Evolutionary conservation across 805 yeast genomes (phyloP).

Genomic region (Teunomyces kruisii): DNA sequence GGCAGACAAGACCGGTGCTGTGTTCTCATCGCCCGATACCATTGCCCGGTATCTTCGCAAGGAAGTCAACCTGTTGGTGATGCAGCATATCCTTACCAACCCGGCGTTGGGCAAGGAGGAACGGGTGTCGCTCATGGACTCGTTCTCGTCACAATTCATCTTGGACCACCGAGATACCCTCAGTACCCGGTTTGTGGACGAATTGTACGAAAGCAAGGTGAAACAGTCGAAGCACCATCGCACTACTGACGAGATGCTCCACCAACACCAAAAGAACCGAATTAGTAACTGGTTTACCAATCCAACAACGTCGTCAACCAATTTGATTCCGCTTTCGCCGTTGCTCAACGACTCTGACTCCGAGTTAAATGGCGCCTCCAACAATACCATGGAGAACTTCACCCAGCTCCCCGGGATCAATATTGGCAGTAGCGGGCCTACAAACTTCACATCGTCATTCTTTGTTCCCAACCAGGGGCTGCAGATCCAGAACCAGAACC

Average conservation of each 20-base stretch:
- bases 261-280: not conserved
- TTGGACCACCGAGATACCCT: conserved; percentile 12
- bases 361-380: conserved; percentile 10
- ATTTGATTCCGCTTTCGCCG: conserved; percentile 31
- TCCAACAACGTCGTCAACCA: conserved; percentile 6
- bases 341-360: conserved; percentile 25
- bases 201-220: conserved; percentile 2
- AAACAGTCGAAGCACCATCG: not conserved
- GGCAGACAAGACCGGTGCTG: not conserved
- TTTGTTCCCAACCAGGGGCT: conserved; percentile 18
- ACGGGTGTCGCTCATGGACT: conserved; percentile 10
- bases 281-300: not conserved
- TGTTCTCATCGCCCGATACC: not conserved
- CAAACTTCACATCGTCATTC: not conserved
- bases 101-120: conserved; percentile 6
- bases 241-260: too few relatives aligned
- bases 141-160: conserved; percentile 11
- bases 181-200: conserved; percentile 9
- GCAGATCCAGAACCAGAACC: conserved; percentile 28
- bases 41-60: conserved; percentile 9
- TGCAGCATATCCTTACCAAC: conserved; percentile 7
- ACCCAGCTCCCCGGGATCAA: not conserved
- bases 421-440: not conserved
- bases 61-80: conserved; percentile 10
- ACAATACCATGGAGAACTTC: conserved; percentile 4